Conservation (phyloP, 2,329 filamentous ascomycete genomes). For the Alternaria arborescens region DNA sequence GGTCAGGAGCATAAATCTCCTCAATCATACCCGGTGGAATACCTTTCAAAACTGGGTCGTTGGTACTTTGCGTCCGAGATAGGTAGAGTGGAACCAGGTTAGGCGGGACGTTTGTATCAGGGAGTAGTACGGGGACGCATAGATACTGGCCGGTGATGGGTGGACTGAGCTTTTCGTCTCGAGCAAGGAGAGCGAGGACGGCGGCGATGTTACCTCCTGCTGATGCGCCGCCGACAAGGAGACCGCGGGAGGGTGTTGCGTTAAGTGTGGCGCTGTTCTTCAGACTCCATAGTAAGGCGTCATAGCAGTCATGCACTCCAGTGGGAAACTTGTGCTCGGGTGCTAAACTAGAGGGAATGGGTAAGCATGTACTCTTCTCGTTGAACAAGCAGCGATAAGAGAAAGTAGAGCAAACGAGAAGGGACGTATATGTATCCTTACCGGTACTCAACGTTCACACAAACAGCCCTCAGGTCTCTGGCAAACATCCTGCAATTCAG, state of each 20-base stretch:
- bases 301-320: conserved; percentile 59
- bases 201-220: conserved; percentile 64
- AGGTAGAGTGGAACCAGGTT: conserved; percentile 52
- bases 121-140: conserved; percentile 57
- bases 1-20: conserved; percentile 38
- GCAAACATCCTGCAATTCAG: conserved; percentile 53
- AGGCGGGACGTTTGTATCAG: conserved; percentile 52
- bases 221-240: conserved; percentile 61
- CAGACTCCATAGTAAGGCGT: conserved; percentile 56
- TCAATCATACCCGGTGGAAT: conserved; percentile 22
- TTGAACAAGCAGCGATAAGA: neutral
- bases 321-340: conserved; percentile 62
- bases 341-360: conserved; percentile 50
- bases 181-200: conserved; percentile 56
- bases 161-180: conserved; percentile 53
- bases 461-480: conserved; percentile 50
- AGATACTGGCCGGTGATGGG: conserved; percentile 58
- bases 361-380: neutral
- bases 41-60: conserved; percentile 37
- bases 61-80: conserved; percentile 43
- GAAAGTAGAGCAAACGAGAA: neutral
- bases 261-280: conserved; percentile 41
- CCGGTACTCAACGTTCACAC: conserved; percentile 62
- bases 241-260: conserved; percentile 56
- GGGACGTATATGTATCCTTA: conserved; percentile 8